Conservation (phyloP, 345 rosid genomes). For the Citrus hindsii region DNA sequence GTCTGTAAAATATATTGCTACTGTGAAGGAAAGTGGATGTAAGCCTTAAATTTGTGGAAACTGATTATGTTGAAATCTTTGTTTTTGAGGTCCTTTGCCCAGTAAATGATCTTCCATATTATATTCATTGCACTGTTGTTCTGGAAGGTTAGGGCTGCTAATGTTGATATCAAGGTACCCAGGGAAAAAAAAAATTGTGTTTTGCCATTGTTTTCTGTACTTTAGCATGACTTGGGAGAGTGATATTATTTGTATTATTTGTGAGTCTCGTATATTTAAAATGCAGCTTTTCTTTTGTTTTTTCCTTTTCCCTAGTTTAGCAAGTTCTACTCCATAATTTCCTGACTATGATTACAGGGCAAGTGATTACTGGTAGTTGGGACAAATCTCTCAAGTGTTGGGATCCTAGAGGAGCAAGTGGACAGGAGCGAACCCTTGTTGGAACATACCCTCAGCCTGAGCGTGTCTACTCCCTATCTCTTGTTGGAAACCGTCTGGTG, state of each 20-base stretch:
- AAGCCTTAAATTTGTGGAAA: background rate
- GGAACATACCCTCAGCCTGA: constrained; percentile 90
- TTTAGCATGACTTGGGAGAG: background rate
- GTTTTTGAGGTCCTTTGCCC: background rate
- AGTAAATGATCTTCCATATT: background rate
- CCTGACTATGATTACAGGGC: constrained; percentile 44
- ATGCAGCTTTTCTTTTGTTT: background rate
- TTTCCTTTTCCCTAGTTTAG: background rate
- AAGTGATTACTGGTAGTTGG: constrained; percentile 97
- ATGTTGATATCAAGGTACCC: background rate
- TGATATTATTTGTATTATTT: background rate
- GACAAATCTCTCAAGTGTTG: constrained; percentile 90
- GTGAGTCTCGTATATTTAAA: background rate
- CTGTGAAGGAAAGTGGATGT: background rate
- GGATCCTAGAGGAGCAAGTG: constrained; percentile 98
- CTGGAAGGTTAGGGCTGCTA: background rate
- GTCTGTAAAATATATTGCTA: background rate
- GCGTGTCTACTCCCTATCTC: constrained; percentile 91
- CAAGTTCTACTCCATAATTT: too few species aligned
- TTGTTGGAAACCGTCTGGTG: constrained; percentile 85
- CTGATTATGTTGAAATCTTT: background rate
- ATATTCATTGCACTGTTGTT: background rate
- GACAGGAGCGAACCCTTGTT: constrained; percentile 73
- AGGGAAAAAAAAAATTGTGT: too few species aligned
- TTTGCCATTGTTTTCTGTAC: background rate